These are phyloP conservation scores for Brasenia schreberi DNA, from an alignment of 164 flowering plant species.

Conservation along the genomic window DNA sequence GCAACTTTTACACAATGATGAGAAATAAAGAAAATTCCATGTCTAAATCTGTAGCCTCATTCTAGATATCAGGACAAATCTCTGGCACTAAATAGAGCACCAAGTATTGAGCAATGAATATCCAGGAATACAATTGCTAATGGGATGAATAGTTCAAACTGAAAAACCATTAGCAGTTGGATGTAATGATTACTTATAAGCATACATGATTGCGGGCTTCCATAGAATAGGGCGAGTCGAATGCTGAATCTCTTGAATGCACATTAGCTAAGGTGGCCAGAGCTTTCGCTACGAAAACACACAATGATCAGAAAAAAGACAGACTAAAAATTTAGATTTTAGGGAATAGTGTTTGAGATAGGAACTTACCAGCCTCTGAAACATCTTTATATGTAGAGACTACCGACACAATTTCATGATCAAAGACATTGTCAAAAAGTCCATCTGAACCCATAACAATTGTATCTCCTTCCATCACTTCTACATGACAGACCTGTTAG, in stretches of 20 bases:
- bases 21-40: neutral
- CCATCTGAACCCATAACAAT: conserved; percentile 93
- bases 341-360: neutral
- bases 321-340: neutral
- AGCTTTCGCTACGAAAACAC: conserved; percentile 59
- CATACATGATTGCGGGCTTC: conserved; percentile 71
- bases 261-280: conserved; percentile 60
- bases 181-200: neutral
- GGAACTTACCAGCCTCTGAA: conserved; percentile 48
- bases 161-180: neutral
- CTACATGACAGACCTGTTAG: conserved; percentile 49
- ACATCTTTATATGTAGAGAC: conserved; percentile 29
- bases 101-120: neutral
- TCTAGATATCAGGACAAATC: too few species aligned
- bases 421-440: conserved; percentile 81
- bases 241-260: conserved; percentile 55
- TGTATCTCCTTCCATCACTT: conserved; percentile 57
- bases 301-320: neutral
- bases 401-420: conserved; percentile 55
- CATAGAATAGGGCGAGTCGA: conserved; percentile 71
- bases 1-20: neutral
- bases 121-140: neutral
- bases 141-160: neutral
- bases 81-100: neutral
- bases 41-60: neutral